phyloP scores from a whole-genome alignment of 1,284 basidiomycete genomes.

The Irpex sp. region DNA sequence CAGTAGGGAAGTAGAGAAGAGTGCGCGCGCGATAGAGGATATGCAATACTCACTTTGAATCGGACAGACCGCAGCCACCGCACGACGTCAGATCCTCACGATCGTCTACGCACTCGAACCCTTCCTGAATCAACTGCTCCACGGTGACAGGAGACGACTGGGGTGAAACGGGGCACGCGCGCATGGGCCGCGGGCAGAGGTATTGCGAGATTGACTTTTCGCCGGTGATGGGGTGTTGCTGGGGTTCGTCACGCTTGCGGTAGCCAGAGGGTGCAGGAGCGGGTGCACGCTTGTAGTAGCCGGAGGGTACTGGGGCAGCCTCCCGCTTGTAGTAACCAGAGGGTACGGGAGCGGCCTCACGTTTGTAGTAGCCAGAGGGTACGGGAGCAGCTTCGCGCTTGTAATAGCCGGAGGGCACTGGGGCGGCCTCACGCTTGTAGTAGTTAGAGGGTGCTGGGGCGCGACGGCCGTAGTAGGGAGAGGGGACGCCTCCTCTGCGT shows the following conservation, averaged over 20 bases:
- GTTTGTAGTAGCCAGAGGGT: neutral
- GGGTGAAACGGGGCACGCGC: conserved; percentile 21
- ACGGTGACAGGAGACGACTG: conserved; percentile 15
- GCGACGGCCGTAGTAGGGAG: neutral
- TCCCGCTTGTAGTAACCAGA: conserved; percentile 6
- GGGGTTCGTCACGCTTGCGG: conserved; percentile 12
- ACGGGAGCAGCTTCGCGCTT: neutral
- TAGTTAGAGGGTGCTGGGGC: neutral
- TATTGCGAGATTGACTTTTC: conserved; percentile 11
- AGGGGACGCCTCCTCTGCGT: neutral
- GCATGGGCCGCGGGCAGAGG: conserved; percentile 23
- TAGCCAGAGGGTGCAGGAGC: conserved; percentile 1
- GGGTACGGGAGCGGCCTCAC: neutral
- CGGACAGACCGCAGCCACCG: conserved; percentile 28
- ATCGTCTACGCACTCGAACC: conserved; percentile 31
- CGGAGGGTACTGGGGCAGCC: neutral
- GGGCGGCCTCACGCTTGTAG: neutral
- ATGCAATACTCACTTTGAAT: conserved; percentile 22
- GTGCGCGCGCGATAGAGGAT: neutral
- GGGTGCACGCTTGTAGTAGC: neutral
- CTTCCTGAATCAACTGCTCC: conserved; percentile 19
- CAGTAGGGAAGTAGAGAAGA: neutral
- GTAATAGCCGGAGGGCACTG: conserved; percentile 5
- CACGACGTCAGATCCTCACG: conserved; percentile 27
- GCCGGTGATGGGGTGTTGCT: conserved; percentile 13